Base-by-base conservation (phyloP, 1,139 yeast genomes). In the Scheffersomyces quercinus region DNA sequence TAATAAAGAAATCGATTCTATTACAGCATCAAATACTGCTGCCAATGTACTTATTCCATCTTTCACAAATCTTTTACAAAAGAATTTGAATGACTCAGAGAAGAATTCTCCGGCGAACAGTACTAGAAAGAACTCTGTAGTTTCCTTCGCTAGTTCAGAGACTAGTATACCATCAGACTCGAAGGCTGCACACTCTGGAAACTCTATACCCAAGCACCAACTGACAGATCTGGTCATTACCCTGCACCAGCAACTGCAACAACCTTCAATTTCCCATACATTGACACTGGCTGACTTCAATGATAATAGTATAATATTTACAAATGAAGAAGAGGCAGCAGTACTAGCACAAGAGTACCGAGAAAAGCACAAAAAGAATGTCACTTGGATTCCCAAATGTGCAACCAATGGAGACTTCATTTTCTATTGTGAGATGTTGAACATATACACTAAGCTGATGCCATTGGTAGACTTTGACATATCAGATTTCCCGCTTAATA, bases 401-500 rank as follows among this genome's bases (percentile, higher is more conserved):
- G 76, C 85, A 2, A 66, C 71, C 8, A 75, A 71, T 41, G 85
- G 83, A n/a, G 77, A 77, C 42, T 62, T 83, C 24, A 64, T 83
- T 3, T 85, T 73, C 59, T 82, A 78, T 59, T 81, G 82, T 52
- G 77, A 81, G 37, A 80, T 81, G 35, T 63, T 85, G 40, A 77
- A 82, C 51, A 66, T 83, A 1, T 81, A 77, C 52, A 80, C 88
- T 51, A 73, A 73, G 36, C 73, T 78, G 7, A 54, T 82, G 32
- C 90, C 91, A 0, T 61, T 79, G 45, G 47, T 61, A 3, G 51
- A 55, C 1, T 59, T 64, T 45, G 50, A 58, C 5, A 50, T 55
- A 1, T 50, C 53, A 3, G 60, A 57, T 26, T 48, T 50, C 32
- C 58, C 55, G 29, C 42, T 40, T 9, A 57, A 58, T 28, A 52